A percentile compares a stretch with the other conserved stretches of the same genome.
Evolutionary conservation across 2,329 filamentous ascomycete species (phyloP).

Genomic region (Aspergillus fischeri): DNA sequence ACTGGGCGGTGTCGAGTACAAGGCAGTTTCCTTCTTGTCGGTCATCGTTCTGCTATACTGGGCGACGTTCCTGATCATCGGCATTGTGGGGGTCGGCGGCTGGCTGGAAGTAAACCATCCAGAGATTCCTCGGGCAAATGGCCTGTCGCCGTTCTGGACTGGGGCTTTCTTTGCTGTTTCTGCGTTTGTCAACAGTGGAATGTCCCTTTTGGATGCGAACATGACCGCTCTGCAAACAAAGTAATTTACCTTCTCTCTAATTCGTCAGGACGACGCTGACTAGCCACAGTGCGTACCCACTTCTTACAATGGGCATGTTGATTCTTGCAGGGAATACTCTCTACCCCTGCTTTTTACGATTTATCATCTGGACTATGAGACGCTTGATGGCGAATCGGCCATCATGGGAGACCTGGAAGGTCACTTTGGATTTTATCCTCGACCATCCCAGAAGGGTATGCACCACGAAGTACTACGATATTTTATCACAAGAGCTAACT

Average conservation of each 20-base stretch:
- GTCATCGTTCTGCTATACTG: constrained; percentile 44
- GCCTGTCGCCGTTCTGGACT: constrained; percentile 48
- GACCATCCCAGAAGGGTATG: constrained; percentile 32
- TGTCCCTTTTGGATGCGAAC: constrained; percentile 51
- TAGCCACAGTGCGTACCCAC: constrained; percentile 31
- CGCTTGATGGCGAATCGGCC: constrained; percentile 25
- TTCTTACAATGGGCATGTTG: constrained; percentile 51
- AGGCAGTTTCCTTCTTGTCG: constrained; percentile 33
- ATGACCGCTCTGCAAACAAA: constrained; percentile 45
- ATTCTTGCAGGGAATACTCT: constrained; percentile 64
- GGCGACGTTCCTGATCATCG: constrained; percentile 44
- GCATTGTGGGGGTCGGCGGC: constrained; percentile 44
- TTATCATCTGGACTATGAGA: constrained; percentile 53
- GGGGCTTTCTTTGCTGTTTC: constrained; percentile 50
- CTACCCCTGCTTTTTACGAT: constrained; percentile 60
- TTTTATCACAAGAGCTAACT: constrained; percentile 4
- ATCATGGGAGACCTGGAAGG: constrained; percentile 26
- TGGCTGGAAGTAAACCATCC: constrained; percentile 44
- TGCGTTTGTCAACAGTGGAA: constrained; percentile 53
- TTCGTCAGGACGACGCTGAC: constrained; percentile 4
- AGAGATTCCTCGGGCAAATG: constrained; percentile 40
- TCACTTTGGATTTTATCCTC: constrained; percentile 32
- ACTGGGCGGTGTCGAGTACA: constrained; percentile 43
- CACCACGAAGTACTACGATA: not conserved
- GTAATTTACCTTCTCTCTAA: constrained; percentile 11